phyloP scores from a whole-genome alignment of 1,284 basidiomycete genomes.

The Ustilago nuda region DNA sequence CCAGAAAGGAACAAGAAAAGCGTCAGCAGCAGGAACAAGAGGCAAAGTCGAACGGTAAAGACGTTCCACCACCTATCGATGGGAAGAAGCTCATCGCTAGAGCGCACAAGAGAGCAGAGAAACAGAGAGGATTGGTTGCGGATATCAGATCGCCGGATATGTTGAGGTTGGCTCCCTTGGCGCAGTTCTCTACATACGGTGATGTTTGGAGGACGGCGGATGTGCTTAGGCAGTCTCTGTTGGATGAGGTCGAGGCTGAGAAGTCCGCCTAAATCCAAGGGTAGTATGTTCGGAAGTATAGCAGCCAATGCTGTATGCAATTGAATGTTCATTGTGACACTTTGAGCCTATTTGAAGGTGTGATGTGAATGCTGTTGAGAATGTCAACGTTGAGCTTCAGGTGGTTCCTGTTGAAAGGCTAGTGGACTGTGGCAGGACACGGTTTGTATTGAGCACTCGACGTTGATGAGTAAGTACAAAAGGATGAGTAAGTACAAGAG shows the following conservation, averaged over 20 bases:
- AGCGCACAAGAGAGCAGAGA: conserved; percentile 55
- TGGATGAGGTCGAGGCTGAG: conserved; percentile 35
- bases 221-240: conserved; percentile 45
- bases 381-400: background rate
- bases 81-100: conserved; percentile 51
- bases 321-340: background rate
- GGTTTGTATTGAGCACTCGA: too few relatives aligned
- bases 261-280: background rate
- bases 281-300: too few relatives aligned
- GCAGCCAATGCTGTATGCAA: background rate
- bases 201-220: conserved; percentile 64
- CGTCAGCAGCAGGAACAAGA: conserved; percentile 4
- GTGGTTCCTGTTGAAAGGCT: too few relatives aligned
- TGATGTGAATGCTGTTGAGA: too few relatives aligned
- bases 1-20: conserved; percentile 6
- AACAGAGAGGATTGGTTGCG: conserved; percentile 55
- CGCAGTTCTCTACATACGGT: conserved; percentile 59
- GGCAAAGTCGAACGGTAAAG: conserved; percentile 20
- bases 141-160: conserved; percentile 65
- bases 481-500: too few relatives aligned
- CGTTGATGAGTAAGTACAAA: too few relatives aligned
- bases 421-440: too few relatives aligned
- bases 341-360: background rate
- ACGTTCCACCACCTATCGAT: conserved; percentile 57
- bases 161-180: conserved; percentile 63